phyloP scores from a whole-genome alignment of 2,329 filamentous ascomycete genomes.

The Exophiala bonariae region DNA sequence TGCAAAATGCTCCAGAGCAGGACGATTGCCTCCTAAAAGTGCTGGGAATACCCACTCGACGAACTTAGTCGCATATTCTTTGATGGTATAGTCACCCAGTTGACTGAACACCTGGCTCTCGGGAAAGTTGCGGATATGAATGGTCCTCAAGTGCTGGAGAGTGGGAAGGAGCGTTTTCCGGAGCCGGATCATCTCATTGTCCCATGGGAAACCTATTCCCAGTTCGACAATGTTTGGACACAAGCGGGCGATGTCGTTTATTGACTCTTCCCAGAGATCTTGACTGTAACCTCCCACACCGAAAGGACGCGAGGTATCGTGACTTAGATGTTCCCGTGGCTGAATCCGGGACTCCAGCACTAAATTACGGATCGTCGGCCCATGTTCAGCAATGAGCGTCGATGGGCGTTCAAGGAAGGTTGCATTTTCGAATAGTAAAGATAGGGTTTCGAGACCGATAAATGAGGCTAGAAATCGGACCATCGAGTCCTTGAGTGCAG shows the following conservation, averaged over 20 bases:
- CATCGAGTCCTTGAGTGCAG: constrained; percentile 23
- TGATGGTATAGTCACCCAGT: constrained; percentile 29
- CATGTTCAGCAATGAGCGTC: constrained; percentile 25
- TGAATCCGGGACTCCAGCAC: constrained; percentile 29
- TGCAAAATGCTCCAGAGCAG: constrained; percentile 24
- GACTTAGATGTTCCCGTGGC: constrained; percentile 25
- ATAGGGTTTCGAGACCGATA: constrained; percentile 25
- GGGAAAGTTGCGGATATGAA: constrained; percentile 30
- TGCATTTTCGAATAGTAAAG: constrained; percentile 28
- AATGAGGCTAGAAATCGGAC: constrained; percentile 27
- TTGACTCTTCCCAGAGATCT: constrained; percentile 27
- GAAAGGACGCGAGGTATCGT: constrained; percentile 29
- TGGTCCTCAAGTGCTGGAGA: constrained; percentile 24
- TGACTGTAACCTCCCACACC: constrained; percentile 28
- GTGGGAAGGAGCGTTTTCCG: constrained; percentile 24
- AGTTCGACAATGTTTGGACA: constrained; percentile 27
- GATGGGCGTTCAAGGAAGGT: constrained; percentile 22
- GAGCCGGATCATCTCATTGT: constrained; percentile 28
- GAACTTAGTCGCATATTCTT: constrained; percentile 29
- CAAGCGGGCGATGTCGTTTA: constrained; percentile 26
- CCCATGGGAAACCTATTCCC: constrained; percentile 30
- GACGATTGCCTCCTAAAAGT: constrained; percentile 14
- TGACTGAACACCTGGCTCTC: constrained; percentile 25
- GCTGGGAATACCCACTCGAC: constrained; percentile 28
- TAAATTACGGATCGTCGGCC: constrained; percentile 24